Evolutionary conservation across 2,329 filamentous ascomycete species (phyloP).

Genomic region (Beauveria scarabaeidicola): DNA sequence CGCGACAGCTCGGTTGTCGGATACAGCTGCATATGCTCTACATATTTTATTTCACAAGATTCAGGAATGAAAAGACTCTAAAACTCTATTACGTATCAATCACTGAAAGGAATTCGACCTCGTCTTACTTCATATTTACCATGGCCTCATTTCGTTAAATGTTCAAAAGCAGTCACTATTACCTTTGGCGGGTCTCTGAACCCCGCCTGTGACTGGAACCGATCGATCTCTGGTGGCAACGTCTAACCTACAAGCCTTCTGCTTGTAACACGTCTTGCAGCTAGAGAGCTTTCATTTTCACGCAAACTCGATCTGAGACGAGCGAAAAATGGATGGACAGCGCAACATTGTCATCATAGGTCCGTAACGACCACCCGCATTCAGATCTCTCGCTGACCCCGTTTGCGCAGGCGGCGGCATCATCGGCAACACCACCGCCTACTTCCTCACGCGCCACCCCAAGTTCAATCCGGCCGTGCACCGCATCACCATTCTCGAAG

Average conservation of each 20-base stretch:
- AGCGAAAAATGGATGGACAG: slow-evolving; percentile 24
- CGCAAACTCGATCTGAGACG: background rate
- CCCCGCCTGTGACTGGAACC: slow-evolving; percentile 1
- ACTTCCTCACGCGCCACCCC: slow-evolving; percentile 81
- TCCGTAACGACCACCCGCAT: slow-evolving; percentile 19
- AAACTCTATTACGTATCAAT: too few relatives aligned
- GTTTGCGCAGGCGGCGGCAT: slow-evolving; percentile 69
- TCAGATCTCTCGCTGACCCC: slow-evolving; percentile 8
- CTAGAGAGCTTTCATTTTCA: too few relatives aligned
- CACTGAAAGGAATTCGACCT: too few relatives aligned
- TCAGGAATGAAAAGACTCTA: too few relatives aligned
- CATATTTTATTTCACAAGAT: too few relatives aligned
- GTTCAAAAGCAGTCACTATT: background rate
- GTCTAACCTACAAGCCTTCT: background rate
- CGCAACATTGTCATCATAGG: slow-evolving; percentile 44
- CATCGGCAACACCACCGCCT: slow-evolving; percentile 85
- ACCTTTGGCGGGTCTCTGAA: background rate
- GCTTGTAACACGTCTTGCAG: background rate
- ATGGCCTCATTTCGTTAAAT: background rate
- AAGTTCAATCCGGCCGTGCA: slow-evolving; percentile 67
- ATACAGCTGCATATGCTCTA: too few relatives aligned
- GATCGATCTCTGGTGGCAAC: background rate
- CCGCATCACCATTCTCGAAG: slow-evolving; percentile 79
- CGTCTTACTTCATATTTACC: background rate
- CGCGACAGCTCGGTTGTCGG: too few relatives aligned